Percentiles rank a stretch among this genome's conserved stretches.
Evolutionary conservation across 257 asterid species (phyloP).

Genomic region (Schizonepeta tenuifolia): DNA sequence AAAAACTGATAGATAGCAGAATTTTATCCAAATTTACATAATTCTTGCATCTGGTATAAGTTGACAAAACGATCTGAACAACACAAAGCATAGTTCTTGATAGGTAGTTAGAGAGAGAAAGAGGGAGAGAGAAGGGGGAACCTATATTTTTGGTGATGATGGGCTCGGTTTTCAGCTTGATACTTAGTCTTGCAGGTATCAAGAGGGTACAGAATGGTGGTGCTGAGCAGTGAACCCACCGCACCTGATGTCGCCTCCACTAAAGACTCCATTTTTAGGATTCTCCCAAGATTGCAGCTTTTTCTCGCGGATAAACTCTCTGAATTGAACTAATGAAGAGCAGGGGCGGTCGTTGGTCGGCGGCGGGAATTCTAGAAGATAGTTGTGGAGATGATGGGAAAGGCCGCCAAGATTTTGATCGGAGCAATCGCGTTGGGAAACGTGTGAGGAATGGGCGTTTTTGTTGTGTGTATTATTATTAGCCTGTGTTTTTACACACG

Average conservation of each 20-base stretch:
- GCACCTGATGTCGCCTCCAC: constrained; percentile 96
- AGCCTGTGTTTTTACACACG: too few species aligned
- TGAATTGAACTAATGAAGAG: constrained; percentile 21
- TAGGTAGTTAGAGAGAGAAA: not conserved
- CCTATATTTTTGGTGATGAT: constrained; percentile 76
- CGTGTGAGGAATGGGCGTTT: constrained; percentile 36
- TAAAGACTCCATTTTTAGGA: constrained; percentile 62
- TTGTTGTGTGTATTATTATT: too few species aligned
- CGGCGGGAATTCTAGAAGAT: not conserved
- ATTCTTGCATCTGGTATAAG: not conserved
- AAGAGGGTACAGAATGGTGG: constrained; percentile 83
- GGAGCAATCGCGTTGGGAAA: constrained; percentile 34
- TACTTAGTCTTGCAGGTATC: constrained; percentile 95
- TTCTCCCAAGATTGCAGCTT: constrained; percentile 30
- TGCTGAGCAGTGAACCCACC: constrained; percentile 85
- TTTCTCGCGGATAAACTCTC: not conserved
- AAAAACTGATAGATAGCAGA: constrained; percentile 7
- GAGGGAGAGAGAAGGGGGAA: constrained; percentile 17
- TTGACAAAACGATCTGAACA: not conserved
- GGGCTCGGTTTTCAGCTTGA: constrained; percentile 90
- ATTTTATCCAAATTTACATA: not conserved
- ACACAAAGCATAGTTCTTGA: not conserved
- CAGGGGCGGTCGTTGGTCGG: not conserved
- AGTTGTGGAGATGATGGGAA: not conserved
- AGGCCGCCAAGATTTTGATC: constrained; percentile 23